phyloP scores from a whole-genome alignment of 208 protist genomes.

The Crithidia expoeki region DNA sequence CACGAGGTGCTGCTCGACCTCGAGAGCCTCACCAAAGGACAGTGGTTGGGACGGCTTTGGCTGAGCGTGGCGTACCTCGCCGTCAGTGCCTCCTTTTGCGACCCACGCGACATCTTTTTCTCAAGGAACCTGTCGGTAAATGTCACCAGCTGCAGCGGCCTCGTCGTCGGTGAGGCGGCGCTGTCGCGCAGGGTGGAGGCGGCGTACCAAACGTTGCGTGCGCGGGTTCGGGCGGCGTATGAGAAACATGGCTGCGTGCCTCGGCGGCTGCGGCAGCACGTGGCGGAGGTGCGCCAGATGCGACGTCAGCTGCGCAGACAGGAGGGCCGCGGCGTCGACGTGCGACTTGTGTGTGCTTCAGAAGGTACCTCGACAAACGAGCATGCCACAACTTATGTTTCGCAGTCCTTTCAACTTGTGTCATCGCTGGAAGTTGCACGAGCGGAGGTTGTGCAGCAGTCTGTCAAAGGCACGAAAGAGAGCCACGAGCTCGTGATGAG shows the following conservation, averaged over 20 bases:
- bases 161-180: conserved; percentile 16
- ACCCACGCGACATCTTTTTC: conserved; percentile 16
- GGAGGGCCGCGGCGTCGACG: not conserved
- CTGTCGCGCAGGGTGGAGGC: conserved; percentile 17
- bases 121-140: not conserved
- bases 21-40: conserved; percentile 16
- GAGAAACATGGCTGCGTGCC: conserved; percentile 17
- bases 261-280: conserved; percentile 23
- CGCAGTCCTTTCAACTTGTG: not conserved
- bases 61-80: not conserved
- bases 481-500: not conserved
- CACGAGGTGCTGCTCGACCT: conserved; percentile 27
- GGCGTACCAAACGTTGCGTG: conserved; percentile 21
- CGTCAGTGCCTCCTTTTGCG: not conserved
- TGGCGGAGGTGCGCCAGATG: conserved; percentile 22
- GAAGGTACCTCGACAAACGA: not conserved
- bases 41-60: conserved; percentile 32
- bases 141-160: conserved; percentile 21
- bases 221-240: conserved; percentile 8
- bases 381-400: not conserved
- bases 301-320: conserved; percentile 19
- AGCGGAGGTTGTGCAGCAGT: not conserved
- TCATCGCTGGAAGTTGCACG: not conserved
- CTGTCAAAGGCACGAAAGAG: not conserved
- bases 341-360: conserved; percentile 4